These are phyloP conservation scores for Protomyces pachydermus DNA, from an alignment of 1,139 yeast species.

Conservation along the genomic window DNA sequence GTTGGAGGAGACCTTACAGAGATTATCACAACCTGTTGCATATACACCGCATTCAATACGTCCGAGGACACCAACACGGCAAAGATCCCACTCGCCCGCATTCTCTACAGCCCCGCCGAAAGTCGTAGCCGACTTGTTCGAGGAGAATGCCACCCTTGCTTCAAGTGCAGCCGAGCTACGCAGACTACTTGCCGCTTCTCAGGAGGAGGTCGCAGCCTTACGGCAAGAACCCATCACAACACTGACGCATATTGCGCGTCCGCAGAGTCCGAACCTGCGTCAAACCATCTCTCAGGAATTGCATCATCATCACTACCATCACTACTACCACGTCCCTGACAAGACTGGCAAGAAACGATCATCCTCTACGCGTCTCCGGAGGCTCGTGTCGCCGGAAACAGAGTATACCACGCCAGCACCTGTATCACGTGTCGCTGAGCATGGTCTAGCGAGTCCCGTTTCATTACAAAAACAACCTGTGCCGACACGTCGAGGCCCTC, in stretches of 20 bases:
- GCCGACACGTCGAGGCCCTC: neutral
- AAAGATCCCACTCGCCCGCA: neutral
- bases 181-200: constrained; percentile 1
- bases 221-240: neutral
- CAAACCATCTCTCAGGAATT: constrained; percentile 19
- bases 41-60: neutral
- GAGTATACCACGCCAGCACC: neutral
- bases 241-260: neutral
- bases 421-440: neutral
- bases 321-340: constrained; percentile 10
- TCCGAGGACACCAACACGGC: neutral
- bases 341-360: neutral
- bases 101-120: neutral
- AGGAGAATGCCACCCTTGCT: neutral
- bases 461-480: neutral
- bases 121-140: neutral
- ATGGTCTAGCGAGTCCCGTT: constrained; percentile 7
- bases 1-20: neutral
- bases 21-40: neutral
- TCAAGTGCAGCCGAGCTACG: constrained; percentile 4
- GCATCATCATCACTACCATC: constrained; percentile 21
- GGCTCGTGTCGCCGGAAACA: neutral
- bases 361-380: neutral
- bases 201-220: constrained; percentile 6
- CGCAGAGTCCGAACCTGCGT: neutral